Evolutionary conservation across 2,329 filamentous ascomycete genomes (phyloP), one percentile per base, ranked within the genome.

Genomic region (Botrytis medusae): DNA sequence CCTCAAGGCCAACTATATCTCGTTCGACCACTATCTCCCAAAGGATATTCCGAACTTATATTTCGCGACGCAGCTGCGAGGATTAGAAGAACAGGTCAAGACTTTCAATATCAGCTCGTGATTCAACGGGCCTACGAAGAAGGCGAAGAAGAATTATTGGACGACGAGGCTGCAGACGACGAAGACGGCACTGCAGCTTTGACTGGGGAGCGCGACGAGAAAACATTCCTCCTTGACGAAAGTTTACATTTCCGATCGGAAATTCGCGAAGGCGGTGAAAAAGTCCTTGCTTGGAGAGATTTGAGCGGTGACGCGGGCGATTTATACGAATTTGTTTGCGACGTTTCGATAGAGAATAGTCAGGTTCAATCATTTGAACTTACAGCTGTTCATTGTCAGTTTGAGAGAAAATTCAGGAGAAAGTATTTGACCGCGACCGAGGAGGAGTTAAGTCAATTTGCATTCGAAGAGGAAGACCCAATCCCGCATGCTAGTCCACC

Each of bases 261-360:
- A 81, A 88, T 92, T 76, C 89, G 95, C 76, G 90, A 94, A 76
- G 90, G 90, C 54, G 93, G 92, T 34, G 93, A 97, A 78, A 93
- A 92, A 80, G 91, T 98, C 14, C 88, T 99, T 76, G 95, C 95
- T 74, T 99, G 96, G 96, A 91, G 92, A 77, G 96, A 99, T 81
- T 84, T 98, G 74, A 98, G 94, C 79, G 96, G 96, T 73, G 96
- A 99, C 85, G 88, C 90, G 46, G 95, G 94, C 71, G 96, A 99
- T 83, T 87, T 98, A n/a, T 99, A 93, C 87, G 95, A 99, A 82
- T 99, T 98, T 81, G 93, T 99, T 76, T 98, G 95, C 84, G 96
- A 98, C 83, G 82, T 86, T 57, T 90, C 91, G 20, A 89, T 92
- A 60, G 86, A 90, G 42, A 84, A 90, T 4, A 87, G 90, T 65